phyloP scores from a whole-genome alignment of 352 stramenopile genomes.

The Globisporangium abappressorium region DNA sequence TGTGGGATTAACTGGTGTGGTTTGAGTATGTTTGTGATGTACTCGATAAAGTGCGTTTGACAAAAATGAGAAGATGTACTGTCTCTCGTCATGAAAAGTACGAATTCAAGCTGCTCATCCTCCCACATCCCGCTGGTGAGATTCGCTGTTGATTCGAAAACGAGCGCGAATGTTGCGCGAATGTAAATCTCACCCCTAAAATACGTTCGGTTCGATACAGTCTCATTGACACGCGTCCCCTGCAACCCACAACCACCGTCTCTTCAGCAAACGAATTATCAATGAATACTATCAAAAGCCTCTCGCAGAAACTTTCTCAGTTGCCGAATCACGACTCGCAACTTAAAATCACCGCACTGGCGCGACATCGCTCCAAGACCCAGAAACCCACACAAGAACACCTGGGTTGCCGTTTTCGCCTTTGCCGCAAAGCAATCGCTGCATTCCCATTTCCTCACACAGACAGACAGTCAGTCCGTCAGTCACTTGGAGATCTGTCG shows the following conservation, averaged over 20 bases:
- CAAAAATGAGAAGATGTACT: background rate
- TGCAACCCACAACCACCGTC: background rate
- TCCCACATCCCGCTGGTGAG: background rate
- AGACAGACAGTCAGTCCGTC: constrained; percentile 9
- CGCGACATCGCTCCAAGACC: background rate
- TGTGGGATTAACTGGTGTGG: background rate
- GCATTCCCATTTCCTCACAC: background rate
- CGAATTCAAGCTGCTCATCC: background rate
- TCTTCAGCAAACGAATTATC: background rate
- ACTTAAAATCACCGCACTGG: background rate
- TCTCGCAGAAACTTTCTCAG: background rate
- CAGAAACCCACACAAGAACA: background rate
- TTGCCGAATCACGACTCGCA: background rate
- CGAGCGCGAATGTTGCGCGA: background rate
- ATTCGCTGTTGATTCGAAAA: constrained; percentile 8
- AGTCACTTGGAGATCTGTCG: background rate
- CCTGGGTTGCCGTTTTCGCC: background rate
- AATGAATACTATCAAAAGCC: background rate
- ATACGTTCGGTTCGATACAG: constrained; percentile 14
- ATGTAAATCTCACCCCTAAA: constrained; percentile 1
- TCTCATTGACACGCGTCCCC: constrained; percentile 10
- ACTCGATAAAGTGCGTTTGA: background rate
- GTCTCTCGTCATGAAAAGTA: background rate
- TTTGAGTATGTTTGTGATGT: background rate
- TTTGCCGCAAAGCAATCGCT: background rate